These are phyloP conservation scores for Diphasiastrum complanatum DNA, from an alignment of 83 land plant genomes.

Conservation along the genomic window DNA sequence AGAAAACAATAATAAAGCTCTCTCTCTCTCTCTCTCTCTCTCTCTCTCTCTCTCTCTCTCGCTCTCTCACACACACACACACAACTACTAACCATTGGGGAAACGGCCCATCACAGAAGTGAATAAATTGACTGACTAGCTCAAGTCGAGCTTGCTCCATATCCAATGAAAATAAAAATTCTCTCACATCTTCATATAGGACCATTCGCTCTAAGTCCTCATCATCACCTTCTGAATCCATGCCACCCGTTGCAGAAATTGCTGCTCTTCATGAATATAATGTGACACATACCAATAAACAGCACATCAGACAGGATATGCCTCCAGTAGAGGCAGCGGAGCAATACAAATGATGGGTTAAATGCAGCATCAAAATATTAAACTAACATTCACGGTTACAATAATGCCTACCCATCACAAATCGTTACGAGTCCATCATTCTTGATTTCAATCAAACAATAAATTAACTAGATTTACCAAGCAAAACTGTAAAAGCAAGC, in stretches of 20 bases:
- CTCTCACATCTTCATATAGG: conserved; percentile 79
- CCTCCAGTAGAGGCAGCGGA: not conserved
- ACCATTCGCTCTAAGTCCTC: conserved; percentile 66
- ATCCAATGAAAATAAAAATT: conserved; percentile 58
- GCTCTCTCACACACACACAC: too few species aligned
- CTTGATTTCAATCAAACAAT: too few species aligned
- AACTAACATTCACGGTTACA: too few species aligned
- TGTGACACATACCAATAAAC: not conserved
- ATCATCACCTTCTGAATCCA: conserved; percentile 41
- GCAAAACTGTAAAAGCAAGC: too few species aligned
- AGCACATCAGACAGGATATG: not conserved
- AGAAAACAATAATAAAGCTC: too few species aligned
- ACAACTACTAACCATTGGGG: conserved; percentile 61
- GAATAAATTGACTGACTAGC: conserved; percentile 63
- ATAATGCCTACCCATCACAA: too few species aligned
- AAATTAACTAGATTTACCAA: too few species aligned
- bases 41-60: too few species aligned
- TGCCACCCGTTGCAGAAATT: conserved; percentile 5
- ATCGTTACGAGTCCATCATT: too few species aligned
- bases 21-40: too few species aligned
- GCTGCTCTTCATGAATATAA: conserved; percentile 32
- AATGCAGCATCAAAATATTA: too few species aligned
- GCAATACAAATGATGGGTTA: not conserved
- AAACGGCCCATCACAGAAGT: conserved; percentile 65
- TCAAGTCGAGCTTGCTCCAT: conserved; percentile 53